Conservation (phyloP, 2,329 filamentous ascomycete species). For the Botryotinia globosa region DNA sequence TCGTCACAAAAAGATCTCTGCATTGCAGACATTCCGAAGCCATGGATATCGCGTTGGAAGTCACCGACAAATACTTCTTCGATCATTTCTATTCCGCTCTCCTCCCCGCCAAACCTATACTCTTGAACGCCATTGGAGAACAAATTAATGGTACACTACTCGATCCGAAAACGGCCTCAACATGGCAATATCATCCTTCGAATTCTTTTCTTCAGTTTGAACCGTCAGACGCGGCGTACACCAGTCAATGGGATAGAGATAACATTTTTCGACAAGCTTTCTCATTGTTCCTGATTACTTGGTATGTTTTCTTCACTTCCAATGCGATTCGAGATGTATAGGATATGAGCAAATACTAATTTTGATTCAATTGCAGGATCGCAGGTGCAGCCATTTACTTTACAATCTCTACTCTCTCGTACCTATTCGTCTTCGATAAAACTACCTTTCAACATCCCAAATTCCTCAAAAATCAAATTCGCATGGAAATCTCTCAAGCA, state of each 20-base stretch:
- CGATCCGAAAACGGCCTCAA: conserved; percentile 51
- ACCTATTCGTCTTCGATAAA: conserved; percentile 89
- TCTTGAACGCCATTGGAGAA: conserved; percentile 50
- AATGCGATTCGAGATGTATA: too few relatives aligned
- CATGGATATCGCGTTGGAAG: conserved; percentile 92
- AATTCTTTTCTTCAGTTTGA: conserved; percentile 66
- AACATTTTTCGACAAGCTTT: conserved; percentile 71
- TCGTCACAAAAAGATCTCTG: not conserved
- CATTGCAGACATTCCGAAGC: not conserved
- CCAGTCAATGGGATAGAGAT: conserved; percentile 74
- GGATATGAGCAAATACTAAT: not conserved
- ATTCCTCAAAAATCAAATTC: conserved; percentile 91
- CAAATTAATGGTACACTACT: conserved; percentile 54
- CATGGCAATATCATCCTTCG: conserved; percentile 70
- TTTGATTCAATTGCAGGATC: conserved; percentile 54
- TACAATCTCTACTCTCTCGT: conserved; percentile 77
- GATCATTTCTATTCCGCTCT: conserved; percentile 74
- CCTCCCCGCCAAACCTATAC: conserved; percentile 58
- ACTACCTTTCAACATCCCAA: conserved; percentile 84
- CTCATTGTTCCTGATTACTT: conserved; percentile 80
- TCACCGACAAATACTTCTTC: conserved; percentile 76
- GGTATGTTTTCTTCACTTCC: conserved; percentile 53
- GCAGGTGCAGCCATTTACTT: conserved; percentile 87
- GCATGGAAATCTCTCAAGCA: conserved; percentile 80
- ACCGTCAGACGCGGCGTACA: conserved; percentile 73